Conservation (phyloP, 2,329 filamentous ascomycete species). For the Tolypocladium sp. region DNA sequence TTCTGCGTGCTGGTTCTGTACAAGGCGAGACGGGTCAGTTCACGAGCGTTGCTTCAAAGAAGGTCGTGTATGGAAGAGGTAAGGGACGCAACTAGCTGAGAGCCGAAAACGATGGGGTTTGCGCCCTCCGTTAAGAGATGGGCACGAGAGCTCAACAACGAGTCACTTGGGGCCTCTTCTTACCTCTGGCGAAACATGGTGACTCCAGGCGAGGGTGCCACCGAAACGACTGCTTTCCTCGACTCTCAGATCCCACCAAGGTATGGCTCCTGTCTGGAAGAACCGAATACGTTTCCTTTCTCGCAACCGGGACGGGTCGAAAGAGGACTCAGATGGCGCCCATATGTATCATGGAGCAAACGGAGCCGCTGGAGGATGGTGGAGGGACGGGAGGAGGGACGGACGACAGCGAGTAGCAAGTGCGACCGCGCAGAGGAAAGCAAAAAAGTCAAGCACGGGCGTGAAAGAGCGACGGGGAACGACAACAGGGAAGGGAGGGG, state of each 20-base stretch:
- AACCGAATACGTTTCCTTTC: background rate
- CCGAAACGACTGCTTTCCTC: background rate
- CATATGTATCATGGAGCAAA: background rate
- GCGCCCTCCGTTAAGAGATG: background rate
- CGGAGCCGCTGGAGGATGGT: background rate
- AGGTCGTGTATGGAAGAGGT: background rate
- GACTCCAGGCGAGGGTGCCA: background rate
- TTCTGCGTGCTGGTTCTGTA: conserved; percentile 67
- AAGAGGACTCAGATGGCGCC: background rate
- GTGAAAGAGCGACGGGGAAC: background rate
- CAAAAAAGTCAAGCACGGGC: background rate
- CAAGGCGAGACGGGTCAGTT: background rate
- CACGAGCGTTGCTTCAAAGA: background rate
- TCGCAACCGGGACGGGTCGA: background rate
- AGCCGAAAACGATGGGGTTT: background rate
- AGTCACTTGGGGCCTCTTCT: background rate
- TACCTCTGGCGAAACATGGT: conserved; percentile 12
- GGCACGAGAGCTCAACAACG: background rate
- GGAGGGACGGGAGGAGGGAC: background rate
- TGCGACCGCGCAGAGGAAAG: background rate
- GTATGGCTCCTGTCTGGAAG: background rate
- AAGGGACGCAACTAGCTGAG: background rate
- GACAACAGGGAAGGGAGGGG: background rate
- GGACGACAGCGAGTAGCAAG: background rate
- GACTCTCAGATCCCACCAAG: background rate